Evolutionary conservation across 768 basidiomycete species (phyloP).

Genomic region (Fomitopsis serialis): DNA sequence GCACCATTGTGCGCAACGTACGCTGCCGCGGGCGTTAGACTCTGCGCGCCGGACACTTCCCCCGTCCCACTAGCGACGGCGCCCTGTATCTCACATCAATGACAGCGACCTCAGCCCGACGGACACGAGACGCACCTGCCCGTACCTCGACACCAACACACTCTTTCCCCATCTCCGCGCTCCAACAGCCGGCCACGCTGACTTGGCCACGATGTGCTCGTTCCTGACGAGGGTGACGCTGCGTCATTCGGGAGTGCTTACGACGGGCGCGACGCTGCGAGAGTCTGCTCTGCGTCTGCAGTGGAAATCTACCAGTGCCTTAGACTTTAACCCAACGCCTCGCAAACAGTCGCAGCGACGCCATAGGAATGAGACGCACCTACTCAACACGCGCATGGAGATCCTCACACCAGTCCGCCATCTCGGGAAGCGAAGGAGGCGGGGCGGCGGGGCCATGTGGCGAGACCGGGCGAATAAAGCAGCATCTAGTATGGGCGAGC

Average conservation of each 20-base stretch:
- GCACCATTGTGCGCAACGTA: constrained; percentile 16
- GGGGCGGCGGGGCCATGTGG: no score
- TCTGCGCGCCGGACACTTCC: constrained; percentile 1
- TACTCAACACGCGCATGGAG: constrained; percentile 14
- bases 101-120: not conserved
- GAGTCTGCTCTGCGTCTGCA: constrained; percentile 5
- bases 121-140: constrained; percentile 39
- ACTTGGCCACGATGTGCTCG: constrained; percentile 1
- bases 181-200: not conserved
- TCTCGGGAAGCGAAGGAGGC: no score
- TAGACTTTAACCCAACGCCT: not conserved
- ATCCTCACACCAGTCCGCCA: not conserved
- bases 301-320: constrained; percentile 35
- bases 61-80: not conserved
- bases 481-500: no score
- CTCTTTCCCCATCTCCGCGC: constrained; percentile 40
- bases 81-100: not conserved
- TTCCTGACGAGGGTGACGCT: not conserved
- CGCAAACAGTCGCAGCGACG: not conserved
- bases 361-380: constrained; percentile 7
- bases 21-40: constrained; percentile 15
- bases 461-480: no score
- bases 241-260: constrained; percentile 8
- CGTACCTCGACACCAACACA: constrained; percentile 56
- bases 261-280: constrained; percentile 2